Conservation (phyloP, 192 early-diverging fungal species). For the Mortierella claussenii region DNA sequence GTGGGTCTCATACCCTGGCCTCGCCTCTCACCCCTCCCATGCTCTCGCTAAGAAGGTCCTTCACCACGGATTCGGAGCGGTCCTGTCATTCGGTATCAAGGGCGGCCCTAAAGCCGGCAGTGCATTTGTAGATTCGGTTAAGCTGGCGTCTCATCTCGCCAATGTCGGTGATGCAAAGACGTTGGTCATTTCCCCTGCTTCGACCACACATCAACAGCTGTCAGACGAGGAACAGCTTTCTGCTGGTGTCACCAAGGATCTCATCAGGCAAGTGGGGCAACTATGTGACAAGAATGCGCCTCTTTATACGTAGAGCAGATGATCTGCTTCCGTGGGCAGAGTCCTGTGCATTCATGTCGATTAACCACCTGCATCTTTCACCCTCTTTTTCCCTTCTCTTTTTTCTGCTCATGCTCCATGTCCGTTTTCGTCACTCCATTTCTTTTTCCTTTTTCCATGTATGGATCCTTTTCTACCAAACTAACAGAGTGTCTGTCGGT, state of each 20-base stretch:
- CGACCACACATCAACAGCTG: slow-evolving; percentile 92
- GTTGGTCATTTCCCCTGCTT: slow-evolving; percentile 85
- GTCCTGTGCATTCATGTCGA: too few relatives aligned
- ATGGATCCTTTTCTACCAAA: neutral
- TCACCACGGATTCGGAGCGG: slow-evolving; percentile 85
- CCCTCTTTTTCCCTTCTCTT: neutral
- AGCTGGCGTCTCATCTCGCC: slow-evolving; percentile 90
- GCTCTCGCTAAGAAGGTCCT: slow-evolving; percentile 86
- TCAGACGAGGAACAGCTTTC: slow-evolving; percentile 81
- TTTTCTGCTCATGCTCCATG: neutral
- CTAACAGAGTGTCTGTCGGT: slow-evolving; percentile 81
- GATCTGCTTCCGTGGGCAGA: too few relatives aligned
- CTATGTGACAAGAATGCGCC: too few relatives aligned
- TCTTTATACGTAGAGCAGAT: too few relatives aligned
- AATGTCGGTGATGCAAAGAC: slow-evolving; percentile 96
- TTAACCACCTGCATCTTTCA: too few relatives aligned
- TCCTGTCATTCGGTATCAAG: slow-evolving; percentile 80
- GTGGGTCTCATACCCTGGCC: slow-evolving; percentile 93
- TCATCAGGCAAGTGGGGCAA: slow-evolving; percentile 65
- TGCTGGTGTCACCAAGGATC: slow-evolving; percentile 81
- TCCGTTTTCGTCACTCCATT: neutral
- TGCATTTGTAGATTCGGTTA: slow-evolving; percentile 79
- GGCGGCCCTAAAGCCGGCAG: slow-evolving; percentile 65
- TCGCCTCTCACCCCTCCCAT: slow-evolving; percentile 82
- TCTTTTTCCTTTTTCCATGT: slow-evolving; percentile 7